Evolutionary conservation across 2,329 filamentous ascomycete genomes (phyloP), one percentile per base, ranked within the genome.

Genomic region (Cadophora luteo-olivacea): DNA sequence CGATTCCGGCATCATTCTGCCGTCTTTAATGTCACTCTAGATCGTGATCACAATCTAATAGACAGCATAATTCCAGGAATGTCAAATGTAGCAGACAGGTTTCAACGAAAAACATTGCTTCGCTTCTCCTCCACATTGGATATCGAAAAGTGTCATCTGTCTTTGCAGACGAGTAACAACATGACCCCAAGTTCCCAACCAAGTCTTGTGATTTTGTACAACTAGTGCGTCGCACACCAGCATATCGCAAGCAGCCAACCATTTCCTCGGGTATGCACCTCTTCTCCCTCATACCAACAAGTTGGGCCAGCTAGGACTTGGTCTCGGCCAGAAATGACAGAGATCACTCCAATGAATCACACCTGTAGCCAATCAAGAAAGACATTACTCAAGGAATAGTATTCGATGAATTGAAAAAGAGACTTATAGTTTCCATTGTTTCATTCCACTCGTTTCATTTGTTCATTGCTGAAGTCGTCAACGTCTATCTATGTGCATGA

Each of bases 391-490:
- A 48, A 48, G 41, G 16, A 14, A 16, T 14, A 14, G 12, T n/a
- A 14, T 48, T 48, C 3, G 5, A 48, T 2, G 19, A 2, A n/a
- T 6, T 48, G 16, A 3, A 48, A 48, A 5, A 29, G 3, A 29
- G 29, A 16, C 16, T n/a, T 6, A 48, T 48, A 12, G 1, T 48
- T 45, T 29, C 22, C 11, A 29, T 32, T 24, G n/a, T 19, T n/a
- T 45, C 67, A 68, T 65, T 68, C 51, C 64, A 51, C 25, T 60
- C 54, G 63, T 49, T 45, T 66, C 12, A 61, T 61, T n/a, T 12
- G n/a, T 49, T 70, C 70, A 70, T 72, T 67, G 67, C 67, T 69
- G 69, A 72, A 67, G 57, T 38, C 55, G 49, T 70, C 69, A 4
- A 24, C 36, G 36, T 60, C 57, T 67, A 67, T 64, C 66, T 68